Evolutionary conservation across 805 yeast species (phyloP).

Genomic region (Kazachstania bromeliacearum): DNA sequence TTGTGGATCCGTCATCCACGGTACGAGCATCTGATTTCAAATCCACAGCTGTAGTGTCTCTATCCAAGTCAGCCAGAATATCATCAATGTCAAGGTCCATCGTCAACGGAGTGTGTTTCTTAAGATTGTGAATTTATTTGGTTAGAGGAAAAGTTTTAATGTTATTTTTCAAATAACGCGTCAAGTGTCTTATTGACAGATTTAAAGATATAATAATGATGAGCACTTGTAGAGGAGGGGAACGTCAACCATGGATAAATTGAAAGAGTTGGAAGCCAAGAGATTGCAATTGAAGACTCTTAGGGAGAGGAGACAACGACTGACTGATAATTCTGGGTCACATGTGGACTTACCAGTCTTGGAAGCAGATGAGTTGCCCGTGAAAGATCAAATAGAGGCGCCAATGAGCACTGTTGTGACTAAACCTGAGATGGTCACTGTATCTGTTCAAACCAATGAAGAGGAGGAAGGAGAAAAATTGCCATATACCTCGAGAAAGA

Average conservation of each 20-base stretch:
- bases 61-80: conserved; percentile 57
- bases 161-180: not conserved
- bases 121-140: no score
- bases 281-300: conserved; percentile 42
- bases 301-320: conserved; percentile 35
- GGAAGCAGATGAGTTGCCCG: no score
- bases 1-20: no score
- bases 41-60: conserved; percentile 31
- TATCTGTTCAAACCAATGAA: conserved; percentile 19
- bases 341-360: no score
- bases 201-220: not conserved
- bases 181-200: not conserved
- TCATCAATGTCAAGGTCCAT: conserved; percentile 56
- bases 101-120: not conserved
- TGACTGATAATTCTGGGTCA: no score
- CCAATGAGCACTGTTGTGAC: no score
- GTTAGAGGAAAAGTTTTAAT: not conserved
- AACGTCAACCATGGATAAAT: conserved; percentile 26
- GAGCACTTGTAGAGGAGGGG: not conserved
- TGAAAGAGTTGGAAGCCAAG: conserved; percentile 44
- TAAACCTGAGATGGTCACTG: conserved; percentile 8
- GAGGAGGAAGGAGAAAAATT: not conserved
- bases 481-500: not conserved
- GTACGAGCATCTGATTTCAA: not conserved
- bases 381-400: no score